Evolutionary conservation across 2,329 filamentous ascomycete genomes (phyloP).

Genomic region (Fusarium hainanense): DNA sequence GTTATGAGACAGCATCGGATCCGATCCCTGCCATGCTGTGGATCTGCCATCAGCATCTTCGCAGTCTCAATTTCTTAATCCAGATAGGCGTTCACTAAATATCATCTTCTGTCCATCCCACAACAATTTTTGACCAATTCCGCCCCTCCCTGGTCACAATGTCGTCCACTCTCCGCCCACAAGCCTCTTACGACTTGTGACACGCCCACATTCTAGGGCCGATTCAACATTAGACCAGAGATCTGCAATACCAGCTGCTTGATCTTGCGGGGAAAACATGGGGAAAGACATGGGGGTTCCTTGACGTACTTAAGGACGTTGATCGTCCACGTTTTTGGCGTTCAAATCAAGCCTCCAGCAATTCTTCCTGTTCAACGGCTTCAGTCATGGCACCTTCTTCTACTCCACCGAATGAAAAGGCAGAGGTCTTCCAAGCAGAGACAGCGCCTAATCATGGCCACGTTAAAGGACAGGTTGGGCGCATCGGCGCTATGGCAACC

Average conservation of each 20-base stretch:
- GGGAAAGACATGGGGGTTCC: slow-evolving; percentile 21
- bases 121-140: slow-evolving; percentile 6
- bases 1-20: slow-evolving; percentile 25
- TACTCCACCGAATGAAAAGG: slow-evolving; percentile 36
- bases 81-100: slow-evolving; percentile 23
- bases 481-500: slow-evolving; percentile 25
- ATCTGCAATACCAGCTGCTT: slow-evolving; percentile 5
- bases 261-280: slow-evolving; percentile 33
- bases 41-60: slow-evolving; percentile 4
- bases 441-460: slow-evolving; percentile 10
- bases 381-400: slow-evolving; percentile 30
- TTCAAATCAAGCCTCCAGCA: background rate
- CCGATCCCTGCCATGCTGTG: slow-evolving; percentile 11
- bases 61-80: slow-evolving; percentile 23
- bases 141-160: background rate
- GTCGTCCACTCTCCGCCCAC: background rate
- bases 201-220: background rate
- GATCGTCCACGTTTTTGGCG: slow-evolving; percentile 24
- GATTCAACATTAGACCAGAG: background rate
- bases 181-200: slow-evolving; percentile 36
- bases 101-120: background rate
- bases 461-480: slow-evolving; percentile 15
- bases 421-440: slow-evolving; percentile 41
- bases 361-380: background rate
- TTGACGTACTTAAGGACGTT: slow-evolving; percentile 32